Conservation (phyloP, 352 stramenopile species). For the Globisporangium viniferum region DNA sequence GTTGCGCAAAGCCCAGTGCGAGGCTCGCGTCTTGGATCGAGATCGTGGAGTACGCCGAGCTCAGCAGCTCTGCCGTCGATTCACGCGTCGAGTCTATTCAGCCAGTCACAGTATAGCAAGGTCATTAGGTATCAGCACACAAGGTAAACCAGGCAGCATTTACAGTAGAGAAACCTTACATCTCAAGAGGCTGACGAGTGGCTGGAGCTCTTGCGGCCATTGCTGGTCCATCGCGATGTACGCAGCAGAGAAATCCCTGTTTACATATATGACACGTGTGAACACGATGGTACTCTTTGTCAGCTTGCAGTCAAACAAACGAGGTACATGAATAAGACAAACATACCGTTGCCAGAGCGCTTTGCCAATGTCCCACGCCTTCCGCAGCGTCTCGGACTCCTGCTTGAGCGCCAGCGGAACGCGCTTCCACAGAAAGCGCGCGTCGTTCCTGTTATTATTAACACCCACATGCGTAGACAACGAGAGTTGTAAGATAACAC, state of each 20-base stretch:
- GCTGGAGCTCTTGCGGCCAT: slow-evolving; percentile 39
- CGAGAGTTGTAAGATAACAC: background rate
- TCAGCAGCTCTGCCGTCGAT: slow-evolving; percentile 45
- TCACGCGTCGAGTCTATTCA: slow-evolving; percentile 51
- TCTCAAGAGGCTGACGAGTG: slow-evolving; percentile 42
- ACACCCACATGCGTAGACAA: background rate
- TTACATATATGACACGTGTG: background rate
- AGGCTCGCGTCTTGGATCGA: slow-evolving; percentile 37
- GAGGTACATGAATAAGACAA: no score
- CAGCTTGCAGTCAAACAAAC: background rate
- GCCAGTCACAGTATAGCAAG: background rate
- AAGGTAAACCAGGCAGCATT: no score
- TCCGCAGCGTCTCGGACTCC: slow-evolving; percentile 30
- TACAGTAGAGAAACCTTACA: slow-evolving; percentile 16
- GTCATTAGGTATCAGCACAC: background rate
- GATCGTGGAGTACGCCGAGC: slow-evolving; percentile 61
- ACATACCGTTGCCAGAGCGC: slow-evolving; percentile 58
- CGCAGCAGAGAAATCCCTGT: slow-evolving; percentile 44
- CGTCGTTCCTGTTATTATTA: slow-evolving; percentile 37
- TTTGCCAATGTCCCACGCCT: slow-evolving; percentile 67
- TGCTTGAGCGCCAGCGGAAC: slow-evolving; percentile 44
- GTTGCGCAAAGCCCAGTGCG: slow-evolving; percentile 48
- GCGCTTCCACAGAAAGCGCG: slow-evolving; percentile 76
- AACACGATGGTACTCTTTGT: background rate
- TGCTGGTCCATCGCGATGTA: slow-evolving; percentile 55